These are phyloP conservation scores for Phaffomyces opuntiae DNA, from an alignment of 805 yeast genomes.

Conservation along the genomic window DNA sequence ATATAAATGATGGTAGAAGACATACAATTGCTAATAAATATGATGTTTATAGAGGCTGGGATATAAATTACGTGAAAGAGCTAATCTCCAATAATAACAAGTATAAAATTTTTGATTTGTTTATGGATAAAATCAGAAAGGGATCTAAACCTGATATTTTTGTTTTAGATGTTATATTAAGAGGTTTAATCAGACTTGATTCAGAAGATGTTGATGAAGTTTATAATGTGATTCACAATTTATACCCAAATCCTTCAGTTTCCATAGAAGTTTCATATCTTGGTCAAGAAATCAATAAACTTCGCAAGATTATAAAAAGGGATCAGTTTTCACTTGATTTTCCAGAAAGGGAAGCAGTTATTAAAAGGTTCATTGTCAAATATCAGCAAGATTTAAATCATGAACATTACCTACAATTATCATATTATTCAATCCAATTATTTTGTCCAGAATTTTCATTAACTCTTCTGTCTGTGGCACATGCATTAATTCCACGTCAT, in stretches of 20 bases:
- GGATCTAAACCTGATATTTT: constrained; percentile 15
- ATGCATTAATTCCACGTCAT: not conserved
- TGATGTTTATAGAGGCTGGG: not conserved
- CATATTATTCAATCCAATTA: constrained; percentile 6
- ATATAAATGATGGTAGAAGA: not conserved
- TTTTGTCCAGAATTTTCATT: constrained; percentile 4
- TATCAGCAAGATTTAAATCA: constrained; percentile 1
- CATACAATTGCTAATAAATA: not conserved
- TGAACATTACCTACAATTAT: constrained; percentile 8
- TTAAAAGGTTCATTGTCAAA: constrained; percentile 4
- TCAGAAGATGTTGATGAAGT: constrained; percentile 10
- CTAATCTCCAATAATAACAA: not conserved
- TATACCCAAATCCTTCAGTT: not conserved
- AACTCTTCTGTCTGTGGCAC: constrained; percentile 9
- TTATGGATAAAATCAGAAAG: constrained; percentile 9
- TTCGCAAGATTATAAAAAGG: not conserved
- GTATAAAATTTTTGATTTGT: not conserved
- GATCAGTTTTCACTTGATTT: too few relatives aligned
- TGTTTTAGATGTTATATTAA: constrained; percentile 7
- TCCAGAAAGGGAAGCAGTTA: not conserved
- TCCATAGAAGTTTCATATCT: not conserved
- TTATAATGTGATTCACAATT: constrained; percentile 12
- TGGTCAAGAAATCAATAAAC: not conserved
- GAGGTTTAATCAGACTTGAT: constrained; percentile 5
- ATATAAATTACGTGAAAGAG: not conserved